A percentile compares a stretch with the other conserved stretches of the same genome.
Evolutionary conservation across 2,329 filamentous ascomycete genomes (phyloP).

Genomic region (Paecilomyces formosus): DNA sequence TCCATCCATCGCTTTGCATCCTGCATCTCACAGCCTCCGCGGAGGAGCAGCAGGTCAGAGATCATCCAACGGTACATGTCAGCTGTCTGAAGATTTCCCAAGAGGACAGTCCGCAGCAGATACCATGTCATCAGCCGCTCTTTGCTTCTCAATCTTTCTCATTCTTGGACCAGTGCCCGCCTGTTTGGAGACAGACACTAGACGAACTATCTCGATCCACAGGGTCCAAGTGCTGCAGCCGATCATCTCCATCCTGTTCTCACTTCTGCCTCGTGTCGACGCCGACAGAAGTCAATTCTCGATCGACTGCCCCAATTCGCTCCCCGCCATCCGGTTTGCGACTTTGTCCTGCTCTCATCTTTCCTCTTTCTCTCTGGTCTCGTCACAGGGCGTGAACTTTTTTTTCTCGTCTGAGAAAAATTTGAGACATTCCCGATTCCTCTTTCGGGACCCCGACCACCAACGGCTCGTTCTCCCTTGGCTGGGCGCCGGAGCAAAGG

Average conservation of each 20-base stretch:
- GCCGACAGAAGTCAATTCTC: not conserved
- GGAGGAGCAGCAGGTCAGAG: not conserved
- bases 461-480: not conserved
- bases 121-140: not conserved
- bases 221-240: not conserved
- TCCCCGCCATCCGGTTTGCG: not conserved
- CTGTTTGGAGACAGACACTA: not conserved
- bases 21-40: not conserved
- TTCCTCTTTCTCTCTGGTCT: not conserved
- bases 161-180: not conserved
- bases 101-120: too few species aligned
- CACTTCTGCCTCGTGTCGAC: not conserved
- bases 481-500: not conserved
- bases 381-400: not conserved
- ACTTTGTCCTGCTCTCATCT: not conserved
- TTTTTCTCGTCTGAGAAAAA: not conserved
- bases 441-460: not conserved
- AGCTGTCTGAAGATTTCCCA: not conserved
- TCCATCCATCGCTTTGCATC: not conserved
- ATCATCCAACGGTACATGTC: not conserved
- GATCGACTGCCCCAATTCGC: not conserved
- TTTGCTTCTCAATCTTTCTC: not conserved
- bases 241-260: not conserved
- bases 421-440: not conserved
- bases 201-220: not conserved